phyloP scores from a whole-genome alignment of 1,284 basidiomycete species.

The Cutaneotrichosporon dermatis region DNA sequence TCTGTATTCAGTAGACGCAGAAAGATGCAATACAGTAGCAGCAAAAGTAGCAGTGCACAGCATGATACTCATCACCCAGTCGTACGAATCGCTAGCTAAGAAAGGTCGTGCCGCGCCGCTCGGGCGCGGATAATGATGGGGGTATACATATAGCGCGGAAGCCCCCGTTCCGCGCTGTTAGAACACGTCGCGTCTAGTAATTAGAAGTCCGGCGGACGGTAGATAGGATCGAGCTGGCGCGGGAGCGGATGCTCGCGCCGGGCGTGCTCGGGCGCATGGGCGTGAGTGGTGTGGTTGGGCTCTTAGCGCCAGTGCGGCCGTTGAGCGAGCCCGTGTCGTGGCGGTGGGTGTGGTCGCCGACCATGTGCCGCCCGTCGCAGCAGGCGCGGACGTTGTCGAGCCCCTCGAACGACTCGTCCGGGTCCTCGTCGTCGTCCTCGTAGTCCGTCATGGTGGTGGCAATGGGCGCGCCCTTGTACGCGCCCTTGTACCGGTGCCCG shows the following conservation, averaged over 20 bases:
- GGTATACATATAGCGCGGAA: too few species aligned
- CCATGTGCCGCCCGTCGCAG: constrained; percentile 81
- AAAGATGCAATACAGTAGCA: too few species aligned
- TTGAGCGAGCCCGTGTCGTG: constrained; percentile 57
- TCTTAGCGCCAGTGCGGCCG: constrained; percentile 52
- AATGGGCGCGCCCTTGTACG: constrained; percentile 36
- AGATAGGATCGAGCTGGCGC: constrained; percentile 21
- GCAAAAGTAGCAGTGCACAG: neutral
- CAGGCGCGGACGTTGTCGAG: constrained; percentile 92
- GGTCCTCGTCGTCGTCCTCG: constrained; percentile 61
- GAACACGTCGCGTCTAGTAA: too few species aligned
- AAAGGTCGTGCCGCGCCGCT: too few species aligned
- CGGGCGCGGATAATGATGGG: too few species aligned
- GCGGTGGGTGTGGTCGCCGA: constrained; percentile 54
- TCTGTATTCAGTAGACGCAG: too few species aligned
- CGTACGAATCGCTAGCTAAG: neutral
- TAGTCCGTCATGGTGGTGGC: constrained; percentile 37
- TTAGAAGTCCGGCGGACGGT: constrained; percentile 14
- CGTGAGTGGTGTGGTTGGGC: constrained; percentile 16
- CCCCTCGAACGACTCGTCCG: constrained; percentile 82
- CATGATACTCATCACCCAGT: neutral
- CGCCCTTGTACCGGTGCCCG: constrained; percentile 42
- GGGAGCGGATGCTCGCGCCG: constrained; percentile 20
- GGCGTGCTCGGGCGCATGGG: constrained; percentile 23
- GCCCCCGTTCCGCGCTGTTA: too few species aligned